A percentile compares a stretch with the other conserved stretches of the same genome.
Conservation (phyloP, 140 eudicot genomes). For the Oenanthe javanica region DNA sequence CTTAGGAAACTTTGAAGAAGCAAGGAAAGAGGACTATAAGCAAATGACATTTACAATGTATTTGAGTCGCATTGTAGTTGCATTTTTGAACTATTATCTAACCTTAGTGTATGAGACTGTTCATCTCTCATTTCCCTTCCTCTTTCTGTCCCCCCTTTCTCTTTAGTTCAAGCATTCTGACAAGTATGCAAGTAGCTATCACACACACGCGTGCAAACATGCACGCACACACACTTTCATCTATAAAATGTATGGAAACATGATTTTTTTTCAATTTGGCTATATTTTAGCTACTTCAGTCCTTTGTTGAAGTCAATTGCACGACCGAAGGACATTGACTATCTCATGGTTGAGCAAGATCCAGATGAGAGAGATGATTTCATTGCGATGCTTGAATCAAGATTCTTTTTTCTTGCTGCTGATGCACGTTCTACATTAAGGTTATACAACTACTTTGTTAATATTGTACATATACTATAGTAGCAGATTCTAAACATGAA, state of each 20-base stretch:
- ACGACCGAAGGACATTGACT: constrained; percentile 47
- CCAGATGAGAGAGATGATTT: constrained; percentile 75
- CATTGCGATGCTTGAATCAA: constrained; percentile 60
- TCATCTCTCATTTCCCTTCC: not conserved
- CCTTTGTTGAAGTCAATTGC: constrained; percentile 80
- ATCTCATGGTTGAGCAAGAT: constrained; percentile 78
- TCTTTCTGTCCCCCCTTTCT: not conserved
- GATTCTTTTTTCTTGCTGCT: constrained; percentile 92
- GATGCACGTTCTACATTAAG: constrained; percentile 95
- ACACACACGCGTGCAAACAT: not conserved
- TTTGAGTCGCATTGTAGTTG: not conserved
- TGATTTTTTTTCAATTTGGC: not conserved
- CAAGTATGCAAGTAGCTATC: not conserved
- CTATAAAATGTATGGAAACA: not conserved
- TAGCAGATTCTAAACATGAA: not conserved
- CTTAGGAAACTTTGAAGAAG: not conserved
- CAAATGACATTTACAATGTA: not conserved
- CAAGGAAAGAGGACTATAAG: not conserved
- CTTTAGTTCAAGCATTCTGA: not conserved
- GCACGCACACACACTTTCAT: not conserved
- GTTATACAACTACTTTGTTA: constrained; percentile 19
- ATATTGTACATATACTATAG: not conserved
- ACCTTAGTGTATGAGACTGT: not conserved
- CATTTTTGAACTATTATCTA: not conserved
- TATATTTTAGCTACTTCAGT: constrained; percentile 67